Conservation (phyloP, 2,329 filamentous ascomycete species). For the Sphaerostilbella broomeana region DNA sequence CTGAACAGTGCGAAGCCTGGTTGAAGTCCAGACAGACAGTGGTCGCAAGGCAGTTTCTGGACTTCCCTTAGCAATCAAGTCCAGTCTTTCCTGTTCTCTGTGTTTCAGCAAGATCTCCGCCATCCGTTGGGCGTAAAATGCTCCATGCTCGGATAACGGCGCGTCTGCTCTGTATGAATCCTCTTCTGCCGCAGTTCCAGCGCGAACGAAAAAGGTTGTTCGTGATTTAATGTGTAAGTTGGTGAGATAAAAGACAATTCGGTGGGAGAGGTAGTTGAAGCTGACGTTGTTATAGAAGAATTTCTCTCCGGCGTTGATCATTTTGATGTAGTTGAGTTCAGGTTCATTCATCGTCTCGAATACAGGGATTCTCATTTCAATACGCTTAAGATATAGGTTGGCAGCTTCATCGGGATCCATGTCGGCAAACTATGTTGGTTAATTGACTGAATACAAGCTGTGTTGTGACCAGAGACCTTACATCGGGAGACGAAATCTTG, state of each 20-base stretch:
- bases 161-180: conserved; percentile 91
- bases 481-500: conserved; percentile 95
- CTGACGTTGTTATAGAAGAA: conserved; percentile 95
- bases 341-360: conserved; percentile 95
- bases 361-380: conserved; percentile 85
- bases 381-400: conserved; percentile 81
- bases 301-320: conserved; percentile 94
- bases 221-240: conserved; percentile 96
- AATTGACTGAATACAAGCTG: conserved; percentile 9
- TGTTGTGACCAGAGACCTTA: conserved; percentile 34
- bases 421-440: conserved; percentile 60
- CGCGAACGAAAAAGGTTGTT: conserved; percentile 86
- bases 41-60: conserved; percentile 65
- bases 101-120: conserved; percentile 75
- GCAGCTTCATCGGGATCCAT: conserved; percentile 93
- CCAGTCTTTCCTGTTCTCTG: conserved; percentile 71
- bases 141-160: conserved; percentile 71
- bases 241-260: conserved; percentile 96
- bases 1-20: conserved; percentile 80
- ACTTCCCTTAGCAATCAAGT: conserved; percentile 61
- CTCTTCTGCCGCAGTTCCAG: conserved; percentile 79
- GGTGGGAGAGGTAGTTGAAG: conserved; percentile 92
- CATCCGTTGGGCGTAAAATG: conserved; percentile 78
- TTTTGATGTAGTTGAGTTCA: conserved; percentile 96
- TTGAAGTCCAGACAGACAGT: conserved; percentile 91